These are phyloP conservation scores for Zygoascus ofunaensis DNA, from an alignment of 805 yeast genomes.

Conservation along the genomic window DNA sequence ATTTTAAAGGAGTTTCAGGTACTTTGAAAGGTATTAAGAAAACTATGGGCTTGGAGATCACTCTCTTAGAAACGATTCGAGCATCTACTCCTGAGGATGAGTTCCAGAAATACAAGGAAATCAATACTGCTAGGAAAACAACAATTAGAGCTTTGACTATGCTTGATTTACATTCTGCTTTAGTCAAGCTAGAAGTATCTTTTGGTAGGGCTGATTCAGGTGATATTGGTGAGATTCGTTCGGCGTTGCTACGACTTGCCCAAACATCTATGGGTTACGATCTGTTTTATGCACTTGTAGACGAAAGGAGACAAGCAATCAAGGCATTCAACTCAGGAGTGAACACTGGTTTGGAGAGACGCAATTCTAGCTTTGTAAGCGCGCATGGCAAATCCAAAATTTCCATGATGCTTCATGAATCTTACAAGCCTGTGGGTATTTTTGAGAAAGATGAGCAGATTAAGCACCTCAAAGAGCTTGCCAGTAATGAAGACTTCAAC, in stretches of 20 bases:
- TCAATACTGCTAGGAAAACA: neutral
- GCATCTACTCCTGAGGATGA: neutral
- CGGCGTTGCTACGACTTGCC: conserved; percentile 16
- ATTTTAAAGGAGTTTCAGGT: conserved; percentile 12
- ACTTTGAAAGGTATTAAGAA: conserved; percentile 6
- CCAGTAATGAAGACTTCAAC: conserved; percentile 3
- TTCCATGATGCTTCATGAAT: conserved; percentile 10
- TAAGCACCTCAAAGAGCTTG: neutral
- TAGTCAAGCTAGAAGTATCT: conserved; percentile 17
- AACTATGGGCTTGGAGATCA: neutral
- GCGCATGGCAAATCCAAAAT: conserved; percentile 4
- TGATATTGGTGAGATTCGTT: conserved; percentile 21
- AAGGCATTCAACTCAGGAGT: neutral
- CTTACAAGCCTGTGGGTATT: conserved; percentile 15
- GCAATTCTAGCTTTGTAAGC: neutral
- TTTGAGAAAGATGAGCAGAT: conserved; percentile 8
- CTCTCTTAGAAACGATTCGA: neutral
- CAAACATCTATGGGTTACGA: conserved; percentile 18
- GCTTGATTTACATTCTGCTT: conserved; percentile 1
- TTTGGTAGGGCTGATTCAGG: conserved; percentile 21
- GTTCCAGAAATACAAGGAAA: conserved; percentile 4
- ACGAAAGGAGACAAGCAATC: conserved; percentile 11
- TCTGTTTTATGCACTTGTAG: conserved; percentile 14
- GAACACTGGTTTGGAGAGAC: neutral
- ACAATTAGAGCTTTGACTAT: neutral